A percentile compares a stretch with the other conserved stretches of the same genome.
Evolutionary conservation across 140 eudicot genomes (phyloP).

Genomic region (Anethum foeniculum): DNA sequence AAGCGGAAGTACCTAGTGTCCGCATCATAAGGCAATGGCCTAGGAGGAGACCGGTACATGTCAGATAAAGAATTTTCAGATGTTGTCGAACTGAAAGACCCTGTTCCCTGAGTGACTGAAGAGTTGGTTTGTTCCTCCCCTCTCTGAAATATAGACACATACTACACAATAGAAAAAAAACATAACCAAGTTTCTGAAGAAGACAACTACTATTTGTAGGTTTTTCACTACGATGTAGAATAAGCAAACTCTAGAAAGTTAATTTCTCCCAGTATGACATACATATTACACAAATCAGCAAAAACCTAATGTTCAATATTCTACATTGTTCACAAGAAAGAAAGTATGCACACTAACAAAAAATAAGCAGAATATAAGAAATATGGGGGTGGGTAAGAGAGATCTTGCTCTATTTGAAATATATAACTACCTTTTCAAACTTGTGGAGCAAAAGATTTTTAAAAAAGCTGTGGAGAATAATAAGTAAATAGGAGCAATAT

Average conservation of each 20-base stretch:
- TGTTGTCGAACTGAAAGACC: slow-evolving; percentile 55
- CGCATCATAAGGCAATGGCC: slow-evolving; percentile 94
- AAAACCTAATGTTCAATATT: background rate
- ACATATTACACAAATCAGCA: background rate
- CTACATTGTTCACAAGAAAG: background rate
- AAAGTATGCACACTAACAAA: background rate
- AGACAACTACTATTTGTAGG: background rate
- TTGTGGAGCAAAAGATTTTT: background rate
- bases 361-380: background rate
- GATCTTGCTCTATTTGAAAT: background rate
- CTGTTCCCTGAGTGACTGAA: slow-evolving; percentile 62
- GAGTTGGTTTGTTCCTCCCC: slow-evolving; percentile 59
- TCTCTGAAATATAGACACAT: slow-evolving; percentile 75
- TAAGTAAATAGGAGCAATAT: background rate
- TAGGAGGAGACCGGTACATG: slow-evolving; percentile 85
- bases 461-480: background rate
- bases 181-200: slow-evolving; percentile 2
- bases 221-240: background rate
- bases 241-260: background rate
- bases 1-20: slow-evolving; percentile 71
- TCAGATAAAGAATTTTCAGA: slow-evolving; percentile 75
- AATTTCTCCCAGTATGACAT: background rate
- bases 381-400: background rate
- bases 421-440: background rate
- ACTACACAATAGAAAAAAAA: slow-evolving; percentile 41